Evolutionary conservation across 108 stramenopile genomes (phyloP).

Genomic region (Skeletonema marinoi): DNA sequence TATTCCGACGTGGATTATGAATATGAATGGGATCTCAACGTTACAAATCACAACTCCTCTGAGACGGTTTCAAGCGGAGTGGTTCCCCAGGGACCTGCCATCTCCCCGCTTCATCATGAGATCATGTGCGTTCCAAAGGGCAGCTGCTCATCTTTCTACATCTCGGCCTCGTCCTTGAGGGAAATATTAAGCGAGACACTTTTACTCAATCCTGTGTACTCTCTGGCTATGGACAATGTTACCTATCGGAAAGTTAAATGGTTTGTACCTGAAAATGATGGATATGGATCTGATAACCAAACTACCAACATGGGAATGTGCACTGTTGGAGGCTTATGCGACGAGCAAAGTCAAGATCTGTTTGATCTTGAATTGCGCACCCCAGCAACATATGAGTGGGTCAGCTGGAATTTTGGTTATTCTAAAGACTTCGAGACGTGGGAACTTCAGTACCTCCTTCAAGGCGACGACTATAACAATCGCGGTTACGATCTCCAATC

Average conservation of each 20-base stretch:
- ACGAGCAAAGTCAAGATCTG: not conserved
- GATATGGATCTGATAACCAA: not conserved
- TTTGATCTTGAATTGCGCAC: not conserved
- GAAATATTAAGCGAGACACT: not conserved
- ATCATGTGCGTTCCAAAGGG: not conserved
- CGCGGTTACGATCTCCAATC: not conserved
- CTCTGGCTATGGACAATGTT: not conserved
- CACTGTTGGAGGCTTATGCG: not conserved
- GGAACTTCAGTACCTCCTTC: not conserved
- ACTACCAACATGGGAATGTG: conserved; percentile 1
- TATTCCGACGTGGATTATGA: not conserved
- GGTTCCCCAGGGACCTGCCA: not conserved
- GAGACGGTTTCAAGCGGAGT: not conserved
- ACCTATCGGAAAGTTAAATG: not conserved
- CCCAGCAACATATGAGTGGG: not conserved
- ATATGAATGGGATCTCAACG: not conserved
- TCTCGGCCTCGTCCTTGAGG: not conserved
- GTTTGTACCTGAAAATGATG: not conserved
- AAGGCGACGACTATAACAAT: not conserved
- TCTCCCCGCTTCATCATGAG: not conserved
- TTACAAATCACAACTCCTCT: not conserved
- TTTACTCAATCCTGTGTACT: not conserved
- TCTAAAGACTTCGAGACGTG: too few species aligned
- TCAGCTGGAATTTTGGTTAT: not conserved
- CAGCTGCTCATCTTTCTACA: not conserved